Conservation (phyloP, 768 basidiomycete species). For the Cubamyces sp. region DNA sequence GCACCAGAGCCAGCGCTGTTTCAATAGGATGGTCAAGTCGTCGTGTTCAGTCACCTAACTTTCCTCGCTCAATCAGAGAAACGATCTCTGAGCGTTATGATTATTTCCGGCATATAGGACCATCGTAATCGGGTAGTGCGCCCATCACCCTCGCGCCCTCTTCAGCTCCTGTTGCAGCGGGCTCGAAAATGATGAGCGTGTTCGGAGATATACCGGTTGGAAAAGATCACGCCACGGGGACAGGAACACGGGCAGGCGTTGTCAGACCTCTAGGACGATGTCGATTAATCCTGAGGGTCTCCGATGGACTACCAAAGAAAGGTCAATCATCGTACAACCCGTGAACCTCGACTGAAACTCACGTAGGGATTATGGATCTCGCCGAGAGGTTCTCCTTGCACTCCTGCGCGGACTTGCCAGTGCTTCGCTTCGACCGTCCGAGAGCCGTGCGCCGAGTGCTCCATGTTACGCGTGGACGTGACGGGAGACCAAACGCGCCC, state of each 20-base stretch:
- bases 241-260: slow-evolving; percentile 37
- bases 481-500: slow-evolving; percentile 33
- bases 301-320: slow-evolving; percentile 38
- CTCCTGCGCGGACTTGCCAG: slow-evolving; percentile 47
- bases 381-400: slow-evolving; percentile 50
- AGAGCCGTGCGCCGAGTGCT: slow-evolving; percentile 58
- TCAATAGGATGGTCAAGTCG: no score
- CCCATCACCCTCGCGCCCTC: background rate
- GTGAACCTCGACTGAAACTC: slow-evolving; percentile 34
- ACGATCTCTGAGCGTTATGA: no score
- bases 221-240: slow-evolving; percentile 33
- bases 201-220: slow-evolving; percentile 4
- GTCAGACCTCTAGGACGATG: slow-evolving; percentile 50
- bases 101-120: background rate
- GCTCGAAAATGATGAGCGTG: background rate
- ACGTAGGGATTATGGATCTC: slow-evolving; percentile 55
- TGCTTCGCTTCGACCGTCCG: slow-evolving; percentile 68
- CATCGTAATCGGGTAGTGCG: background rate
- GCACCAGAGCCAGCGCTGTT: no score
- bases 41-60: no score
- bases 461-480: slow-evolving; percentile 58
- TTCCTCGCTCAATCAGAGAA: no score
- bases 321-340: background rate
- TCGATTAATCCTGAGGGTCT: slow-evolving; percentile 47
- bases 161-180: background rate